Conservation (phyloP, 179 eudicot species). For the Heliamphora pulchella region DNA sequence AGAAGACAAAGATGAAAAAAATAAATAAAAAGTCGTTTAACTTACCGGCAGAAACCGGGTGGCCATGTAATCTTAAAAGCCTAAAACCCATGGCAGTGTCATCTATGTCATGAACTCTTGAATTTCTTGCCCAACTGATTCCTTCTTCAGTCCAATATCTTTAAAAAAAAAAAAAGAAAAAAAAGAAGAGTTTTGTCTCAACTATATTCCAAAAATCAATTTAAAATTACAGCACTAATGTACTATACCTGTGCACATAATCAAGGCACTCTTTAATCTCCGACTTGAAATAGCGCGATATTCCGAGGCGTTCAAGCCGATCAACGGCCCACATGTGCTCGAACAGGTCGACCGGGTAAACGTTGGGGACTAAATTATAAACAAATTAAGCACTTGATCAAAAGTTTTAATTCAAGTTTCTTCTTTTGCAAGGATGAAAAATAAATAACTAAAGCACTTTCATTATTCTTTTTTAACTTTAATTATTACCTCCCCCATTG, state of each 20-base stretch:
- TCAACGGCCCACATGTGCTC: constrained; percentile 80
- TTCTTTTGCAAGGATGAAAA: too few species aligned
- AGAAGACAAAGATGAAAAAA: neutral
- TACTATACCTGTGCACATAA: constrained; percentile 52
- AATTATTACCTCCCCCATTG: constrained; percentile 74
- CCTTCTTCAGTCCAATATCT: constrained; percentile 79
- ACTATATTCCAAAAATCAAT: neutral
- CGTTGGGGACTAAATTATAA: constrained; percentile 52
- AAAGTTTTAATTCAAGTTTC: too few species aligned
- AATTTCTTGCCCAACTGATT: constrained; percentile 89
- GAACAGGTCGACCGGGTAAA: constrained; percentile 81
- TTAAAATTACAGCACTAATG: too few species aligned
- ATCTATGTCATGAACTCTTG: constrained; percentile 68
- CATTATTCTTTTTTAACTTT: too few species aligned
- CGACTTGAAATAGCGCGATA: constrained; percentile 50
- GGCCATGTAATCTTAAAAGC: constrained; percentile 66
- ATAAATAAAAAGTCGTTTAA: neutral
- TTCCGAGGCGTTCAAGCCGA: constrained; percentile 77
- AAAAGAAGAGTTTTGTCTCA: neutral
- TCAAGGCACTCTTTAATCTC: constrained; percentile 57
- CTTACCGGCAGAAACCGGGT: constrained; percentile 65
- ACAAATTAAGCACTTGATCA: neutral
- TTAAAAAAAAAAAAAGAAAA: too few species aligned
- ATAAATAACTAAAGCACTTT: too few species aligned
- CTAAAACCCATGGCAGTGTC: constrained; percentile 95